Percentiles rank a stretch among this genome's conserved stretches.
Conservation (phyloP, 1,139 yeast genomes). For the Suhomyces ambrosiae region DNA sequence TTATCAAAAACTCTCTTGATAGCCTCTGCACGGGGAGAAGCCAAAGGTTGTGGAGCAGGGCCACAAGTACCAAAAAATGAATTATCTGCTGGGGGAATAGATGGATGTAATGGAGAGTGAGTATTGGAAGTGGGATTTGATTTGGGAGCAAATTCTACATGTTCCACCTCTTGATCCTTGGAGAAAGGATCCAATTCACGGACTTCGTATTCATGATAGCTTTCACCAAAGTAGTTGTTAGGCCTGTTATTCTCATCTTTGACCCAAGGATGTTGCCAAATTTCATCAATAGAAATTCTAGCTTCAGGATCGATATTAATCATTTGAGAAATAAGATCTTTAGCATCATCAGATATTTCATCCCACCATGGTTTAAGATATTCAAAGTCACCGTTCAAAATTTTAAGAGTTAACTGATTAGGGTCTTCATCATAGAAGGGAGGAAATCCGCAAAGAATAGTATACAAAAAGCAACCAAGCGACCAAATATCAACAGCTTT, state of each 20-base stretch:
- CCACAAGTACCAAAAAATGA: conserved; percentile 8
- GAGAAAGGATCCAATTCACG: conserved; percentile 2
- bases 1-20: conserved; percentile 49
- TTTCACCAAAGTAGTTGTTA: conserved; percentile 13
- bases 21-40: conserved; percentile 45
- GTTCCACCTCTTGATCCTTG: conserved; percentile 13
- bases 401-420: conserved; percentile 78
- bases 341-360: conserved; percentile 79
- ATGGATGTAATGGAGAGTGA: conserved; percentile 8
- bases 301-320: conserved; percentile 63
- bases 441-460: conserved; percentile 91
- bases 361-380: conserved; percentile 98
- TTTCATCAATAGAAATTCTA: conserved; percentile 63
- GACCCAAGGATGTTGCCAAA: conserved; percentile 58
- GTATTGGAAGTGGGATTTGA: conserved; percentile 1
- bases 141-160: conserved; percentile 13
- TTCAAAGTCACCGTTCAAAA: conserved; percentile 78
- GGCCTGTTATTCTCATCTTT: conserved; percentile 13
- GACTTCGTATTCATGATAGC: conserved; percentile 12
- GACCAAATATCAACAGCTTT: conserved; percentile 97
- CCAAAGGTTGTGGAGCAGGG: conserved; percentile 12
- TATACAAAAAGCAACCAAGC: conserved; percentile 87
- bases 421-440: conserved; percentile 92
- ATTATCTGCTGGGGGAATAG: conserved; percentile 6
- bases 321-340: conserved; percentile 55